phyloP scores from a whole-genome alignment of 345 rosid species.

The Bruguiera sexangula region DNA sequence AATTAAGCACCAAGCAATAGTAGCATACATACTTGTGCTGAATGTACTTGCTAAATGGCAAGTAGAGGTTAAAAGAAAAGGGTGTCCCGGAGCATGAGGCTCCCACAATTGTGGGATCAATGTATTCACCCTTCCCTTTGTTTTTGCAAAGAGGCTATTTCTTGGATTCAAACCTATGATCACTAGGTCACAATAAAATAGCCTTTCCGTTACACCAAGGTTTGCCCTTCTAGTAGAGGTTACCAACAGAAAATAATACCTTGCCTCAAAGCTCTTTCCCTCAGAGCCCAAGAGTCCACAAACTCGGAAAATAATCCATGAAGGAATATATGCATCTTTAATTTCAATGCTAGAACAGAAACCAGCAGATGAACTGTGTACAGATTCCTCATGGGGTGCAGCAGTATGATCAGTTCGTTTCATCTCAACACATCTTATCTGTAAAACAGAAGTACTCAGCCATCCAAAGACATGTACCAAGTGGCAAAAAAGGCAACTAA shows the following conservation, averaged over 20 bases:
- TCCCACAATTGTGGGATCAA: too few relatives aligned
- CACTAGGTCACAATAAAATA: too few relatives aligned
- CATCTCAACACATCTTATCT: conserved; percentile 75
- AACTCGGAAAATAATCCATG: conserved; percentile 76
- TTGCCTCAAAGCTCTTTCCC: conserved; percentile 66
- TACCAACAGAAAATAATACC: conserved; percentile 36
- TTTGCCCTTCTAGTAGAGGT: not conserved
- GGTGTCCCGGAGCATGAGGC: too few relatives aligned
- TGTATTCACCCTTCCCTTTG: too few relatives aligned
- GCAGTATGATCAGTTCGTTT: conserved; percentile 41
- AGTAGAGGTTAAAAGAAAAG: not conserved
- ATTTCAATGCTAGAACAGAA: conserved; percentile 60
- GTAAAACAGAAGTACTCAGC: conserved; percentile 29
- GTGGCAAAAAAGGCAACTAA: not conserved
- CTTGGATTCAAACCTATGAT: too few relatives aligned
- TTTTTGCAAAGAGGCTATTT: too few relatives aligned
- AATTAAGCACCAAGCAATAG: not conserved
- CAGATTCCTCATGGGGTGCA: conserved; percentile 25
- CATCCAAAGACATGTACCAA: not conserved
- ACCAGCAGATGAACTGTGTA: conserved; percentile 22
- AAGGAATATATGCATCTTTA: conserved; percentile 61
- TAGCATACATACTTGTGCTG: not conserved
- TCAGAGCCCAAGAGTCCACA: conserved; percentile 53
- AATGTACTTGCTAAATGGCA: not conserved
- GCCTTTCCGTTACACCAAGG: too few relatives aligned